Evolutionary conservation across 2,329 filamentous ascomycete genomes (phyloP), one percentile per base, ranked within the genome.

Genomic region (Arthrobotrys sphaeroides): DNA sequence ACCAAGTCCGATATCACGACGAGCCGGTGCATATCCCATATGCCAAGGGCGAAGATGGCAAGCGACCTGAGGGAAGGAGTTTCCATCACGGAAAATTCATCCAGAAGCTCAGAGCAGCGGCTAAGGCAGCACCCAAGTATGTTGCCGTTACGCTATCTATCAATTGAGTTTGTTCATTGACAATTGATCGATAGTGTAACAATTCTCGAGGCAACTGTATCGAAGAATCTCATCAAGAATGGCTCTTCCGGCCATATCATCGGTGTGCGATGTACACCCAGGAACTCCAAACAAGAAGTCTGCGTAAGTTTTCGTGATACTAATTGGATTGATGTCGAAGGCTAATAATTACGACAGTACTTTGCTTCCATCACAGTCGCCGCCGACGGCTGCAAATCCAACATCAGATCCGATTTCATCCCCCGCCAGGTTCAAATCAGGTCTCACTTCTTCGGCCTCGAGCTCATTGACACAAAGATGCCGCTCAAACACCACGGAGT

Each of bases 81-180:
- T 99, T 99, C 82, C 95, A 99, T 84, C 95, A 99, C 84, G 95
- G 95, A 51, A 89, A 93, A 79, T 97, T 99, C 83, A 93, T 99
- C 80, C 88, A 87, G 83, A 90, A 92, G 81, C 84, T 99, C 78
- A 89, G 95, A 73, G 86, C 87, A 79, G 90, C 92, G 24, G 93
- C 69, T 84, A 89, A 81, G 85, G 84, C 16, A 90, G 94, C 80
- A 86, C 90, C 77, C 97, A 97, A 77, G 78, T 80, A 77, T 36
- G 75, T 67, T 38, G 42, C 18, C 26, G 16, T 24, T 20, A 18
- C 10, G 13, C 42, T 40, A 31, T 28, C 57, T 31, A 55, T 55
- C 24, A 28, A 36, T 22, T 51, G 38, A 38, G 1, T n/a, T 9
- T n/a, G 9, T n/a, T 28, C 57, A 22, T 45, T 78, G 36, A 78